Evolutionary conservation across 2,329 filamentous ascomycete species (phyloP).

Genomic region (Fusarium musae): DNA sequence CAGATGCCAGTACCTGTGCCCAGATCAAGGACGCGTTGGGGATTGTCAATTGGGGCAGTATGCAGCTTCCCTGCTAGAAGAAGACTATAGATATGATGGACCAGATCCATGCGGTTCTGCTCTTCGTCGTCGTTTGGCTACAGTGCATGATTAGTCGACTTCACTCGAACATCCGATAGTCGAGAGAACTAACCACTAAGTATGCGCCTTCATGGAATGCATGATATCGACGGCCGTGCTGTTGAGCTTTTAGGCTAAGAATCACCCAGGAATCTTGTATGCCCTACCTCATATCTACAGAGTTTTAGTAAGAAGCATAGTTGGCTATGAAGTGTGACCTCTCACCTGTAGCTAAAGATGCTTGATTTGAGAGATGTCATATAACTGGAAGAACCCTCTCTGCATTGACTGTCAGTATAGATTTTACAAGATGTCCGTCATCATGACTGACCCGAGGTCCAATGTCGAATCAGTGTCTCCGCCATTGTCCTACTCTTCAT

Average conservation of each 20-base stretch:
- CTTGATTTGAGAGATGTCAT: conserved; percentile 27
- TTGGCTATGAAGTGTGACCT: not conserved
- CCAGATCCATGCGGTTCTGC: conserved; percentile 29
- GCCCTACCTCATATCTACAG: conserved; percentile 18
- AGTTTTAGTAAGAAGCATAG: not conserved
- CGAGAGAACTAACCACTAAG: not conserved
- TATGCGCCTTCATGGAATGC: conserved; percentile 32
- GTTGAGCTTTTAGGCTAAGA: not conserved
- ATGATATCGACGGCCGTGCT: conserved; percentile 35
- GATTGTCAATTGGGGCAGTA: conserved; percentile 16
- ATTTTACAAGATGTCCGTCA: rapidly evolving
- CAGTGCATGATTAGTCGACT: rapidly evolving
- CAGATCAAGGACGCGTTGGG: conserved; percentile 24
- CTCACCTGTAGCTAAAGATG: conserved; percentile 25
- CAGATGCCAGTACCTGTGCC: conserved; percentile 31
- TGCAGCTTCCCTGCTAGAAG: conserved; percentile 17
- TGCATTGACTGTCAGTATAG: not conserved
- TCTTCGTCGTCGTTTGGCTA: conserved; percentile 34
- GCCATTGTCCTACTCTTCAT: not conserved
- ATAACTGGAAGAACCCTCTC: conserved; percentile 13
- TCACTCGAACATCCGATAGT: rapidly evolving
- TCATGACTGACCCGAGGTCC: not conserved
- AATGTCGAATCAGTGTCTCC: conserved; percentile 4
- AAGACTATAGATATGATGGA: conserved; percentile 30
- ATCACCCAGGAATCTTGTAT: rapidly evolving